Conservation (phyloP, 2,329 filamentous ascomycete genomes). For the Fusarium phyllophilum region DNA sequence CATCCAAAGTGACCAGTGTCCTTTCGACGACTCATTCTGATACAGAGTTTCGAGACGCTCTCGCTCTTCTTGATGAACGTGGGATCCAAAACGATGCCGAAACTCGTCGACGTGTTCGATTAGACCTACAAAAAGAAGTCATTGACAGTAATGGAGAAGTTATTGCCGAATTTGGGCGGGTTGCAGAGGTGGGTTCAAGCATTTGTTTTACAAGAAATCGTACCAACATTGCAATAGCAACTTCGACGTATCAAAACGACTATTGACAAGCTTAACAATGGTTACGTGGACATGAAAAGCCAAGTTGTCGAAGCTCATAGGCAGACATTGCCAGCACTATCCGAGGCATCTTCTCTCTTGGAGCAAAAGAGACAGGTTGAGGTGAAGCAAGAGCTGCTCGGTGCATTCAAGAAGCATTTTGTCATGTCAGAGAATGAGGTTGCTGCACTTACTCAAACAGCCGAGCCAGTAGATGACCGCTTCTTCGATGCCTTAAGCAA, state of each 20-base stretch:
- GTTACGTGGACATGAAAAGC: slow-evolving; percentile 81
- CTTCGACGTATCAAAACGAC: slow-evolving; percentile 83
- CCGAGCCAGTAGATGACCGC: slow-evolving; percentile 83
- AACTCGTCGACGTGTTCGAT: slow-evolving; percentile 79
- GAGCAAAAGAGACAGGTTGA: slow-evolving; percentile 78
- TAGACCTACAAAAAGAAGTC: slow-evolving; percentile 90
- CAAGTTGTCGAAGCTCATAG: slow-evolving; percentile 80
- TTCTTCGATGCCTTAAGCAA: slow-evolving; percentile 84
- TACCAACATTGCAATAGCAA: slow-evolving; percentile 69
- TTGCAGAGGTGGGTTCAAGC: slow-evolving; percentile 77
- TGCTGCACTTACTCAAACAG: slow-evolving; percentile 77
- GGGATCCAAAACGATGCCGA: slow-evolving; percentile 79
- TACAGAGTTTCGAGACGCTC: slow-evolving; percentile 86
- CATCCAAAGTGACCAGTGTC: slow-evolving; percentile 83
- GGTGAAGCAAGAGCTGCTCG: slow-evolving; percentile 80
- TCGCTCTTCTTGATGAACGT: slow-evolving; percentile 80
- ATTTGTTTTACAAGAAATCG: neutral
- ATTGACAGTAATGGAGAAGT: slow-evolving; percentile 93
- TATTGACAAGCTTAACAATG: slow-evolving; percentile 80
- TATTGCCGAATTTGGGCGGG: slow-evolving; percentile 85
- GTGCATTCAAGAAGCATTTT: slow-evolving; percentile 84
- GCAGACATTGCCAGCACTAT: slow-evolving; percentile 78
- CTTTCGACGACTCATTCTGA: slow-evolving; percentile 94
- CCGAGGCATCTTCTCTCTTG: slow-evolving; percentile 80
- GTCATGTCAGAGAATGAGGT: slow-evolving; percentile 84